Percentiles rank a stretch among this genome's conserved stretches.
Conservation (phyloP, 2,329 filamentous ascomycete genomes). For the Verticillium longisporum region DNA sequence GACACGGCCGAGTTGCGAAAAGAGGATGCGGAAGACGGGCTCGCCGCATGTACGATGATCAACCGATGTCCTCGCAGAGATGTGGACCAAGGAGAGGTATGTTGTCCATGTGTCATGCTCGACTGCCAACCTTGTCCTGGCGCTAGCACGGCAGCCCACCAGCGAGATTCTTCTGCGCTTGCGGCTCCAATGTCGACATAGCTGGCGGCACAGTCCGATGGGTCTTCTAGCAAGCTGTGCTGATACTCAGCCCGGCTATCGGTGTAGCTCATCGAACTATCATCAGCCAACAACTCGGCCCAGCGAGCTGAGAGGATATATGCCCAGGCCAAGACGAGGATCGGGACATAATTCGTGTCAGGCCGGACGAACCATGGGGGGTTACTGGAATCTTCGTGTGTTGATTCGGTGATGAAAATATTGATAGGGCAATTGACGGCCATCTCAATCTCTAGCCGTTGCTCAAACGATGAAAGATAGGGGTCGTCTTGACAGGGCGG, state of each 20-base stretch:
- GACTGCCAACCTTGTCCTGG: slow-evolving; percentile 1
- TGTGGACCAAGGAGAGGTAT: neutral
- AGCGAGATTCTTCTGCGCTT: neutral
- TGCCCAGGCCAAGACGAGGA: neutral
- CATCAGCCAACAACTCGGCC: neutral
- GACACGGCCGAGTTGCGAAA: neutral
- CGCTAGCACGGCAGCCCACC: neutral
- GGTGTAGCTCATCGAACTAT: neutral
- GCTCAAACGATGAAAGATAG: neutral
- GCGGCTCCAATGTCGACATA: neutral
- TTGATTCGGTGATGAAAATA: neutral
- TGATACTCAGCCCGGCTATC: neutral
- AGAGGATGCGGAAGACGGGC: neutral
- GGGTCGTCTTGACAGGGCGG: neutral
- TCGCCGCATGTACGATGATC: neutral
- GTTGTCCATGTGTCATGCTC: neutral
- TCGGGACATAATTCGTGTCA: neutral
- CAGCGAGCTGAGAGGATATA: slow-evolving; percentile 3
- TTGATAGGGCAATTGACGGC: neutral
- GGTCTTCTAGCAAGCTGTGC: neutral
- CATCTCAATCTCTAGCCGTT: neutral
- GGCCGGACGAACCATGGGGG: neutral
- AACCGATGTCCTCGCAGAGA: neutral
- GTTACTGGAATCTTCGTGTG: neutral
- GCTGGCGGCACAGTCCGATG: neutral